Conservation (phyloP, 2,329 filamentous ascomycete genomes). For the Furcasterigmium sp. region DNA sequence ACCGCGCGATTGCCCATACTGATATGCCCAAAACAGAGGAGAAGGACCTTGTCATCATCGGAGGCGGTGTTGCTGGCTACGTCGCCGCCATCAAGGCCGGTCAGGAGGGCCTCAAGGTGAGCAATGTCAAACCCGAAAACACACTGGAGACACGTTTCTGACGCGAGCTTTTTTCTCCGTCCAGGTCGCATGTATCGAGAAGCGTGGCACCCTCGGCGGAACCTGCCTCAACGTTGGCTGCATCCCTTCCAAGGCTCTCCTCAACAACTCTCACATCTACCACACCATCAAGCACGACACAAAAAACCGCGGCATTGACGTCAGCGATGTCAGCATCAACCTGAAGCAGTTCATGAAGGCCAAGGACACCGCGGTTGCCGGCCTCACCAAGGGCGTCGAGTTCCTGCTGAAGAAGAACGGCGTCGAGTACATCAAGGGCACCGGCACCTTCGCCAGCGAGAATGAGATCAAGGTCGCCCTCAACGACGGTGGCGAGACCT, state of each 20-base stretch:
- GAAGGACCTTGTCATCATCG: slow-evolving; percentile 96
- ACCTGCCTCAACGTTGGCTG: slow-evolving; percentile 99
- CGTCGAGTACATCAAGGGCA: slow-evolving; percentile 95
- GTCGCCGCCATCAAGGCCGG: slow-evolving; percentile 99
- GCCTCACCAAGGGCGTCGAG: slow-evolving; percentile 95
- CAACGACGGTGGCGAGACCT: slow-evolving; percentile 85
- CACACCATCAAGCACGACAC: slow-evolving; percentile 96
- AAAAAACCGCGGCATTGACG: slow-evolving; percentile 94
- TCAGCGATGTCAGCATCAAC: slow-evolving; percentile 95
- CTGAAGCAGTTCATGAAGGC: slow-evolving; percentile 96
- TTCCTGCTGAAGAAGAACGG: slow-evolving; percentile 99
- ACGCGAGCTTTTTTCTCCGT: slow-evolving; percentile 2
- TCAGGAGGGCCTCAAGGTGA: slow-evolving; percentile 92
- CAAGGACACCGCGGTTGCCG: slow-evolving; percentile 84
- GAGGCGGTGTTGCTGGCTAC: slow-evolving; percentile 96
- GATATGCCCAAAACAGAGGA: slow-evolving; percentile 53
- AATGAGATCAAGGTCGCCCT: slow-evolving; percentile 89
- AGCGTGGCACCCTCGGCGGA: slow-evolving; percentile 89
- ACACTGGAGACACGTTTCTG: not conserved
- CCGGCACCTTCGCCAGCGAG: slow-evolving; percentile 80
- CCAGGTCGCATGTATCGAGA: slow-evolving; percentile 95
- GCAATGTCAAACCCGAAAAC: slow-evolving; percentile 5
- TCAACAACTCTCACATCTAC: slow-evolving; percentile 99
- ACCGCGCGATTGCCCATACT: too few species aligned
- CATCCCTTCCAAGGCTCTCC: slow-evolving; percentile 97